Evolutionary conservation across 2,329 filamentous ascomycete species (phyloP), one percentile per base, ranked within the genome.

Genomic region (Penicillium capsulatum): DNA sequence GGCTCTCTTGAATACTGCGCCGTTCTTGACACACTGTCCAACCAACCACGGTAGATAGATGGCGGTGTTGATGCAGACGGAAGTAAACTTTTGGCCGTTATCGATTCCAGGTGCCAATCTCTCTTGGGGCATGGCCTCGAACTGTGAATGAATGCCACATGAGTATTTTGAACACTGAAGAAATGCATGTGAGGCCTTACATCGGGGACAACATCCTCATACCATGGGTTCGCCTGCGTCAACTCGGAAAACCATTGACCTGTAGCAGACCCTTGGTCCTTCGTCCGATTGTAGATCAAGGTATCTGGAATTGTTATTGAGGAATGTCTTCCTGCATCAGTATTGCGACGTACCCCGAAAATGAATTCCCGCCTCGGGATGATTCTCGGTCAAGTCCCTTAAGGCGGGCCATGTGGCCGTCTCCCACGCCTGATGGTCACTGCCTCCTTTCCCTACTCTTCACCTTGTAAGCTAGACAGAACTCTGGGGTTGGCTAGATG

Each of bases 11-110:
- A 91, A 70, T 1, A 79, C 70, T 5, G 86, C 84, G 17, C 87
- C 86, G 40, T 80, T 78, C 53, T 79, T 80, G 17, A 85, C 73
- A 61, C 87, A 94, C 67, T 92, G 83, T 0, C 86, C 84, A 0
- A 86, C 71, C 0, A 97, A 80, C 80, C 86, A 96, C 3, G 86
- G 80, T 2, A 96, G 79, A 66, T 96, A 97, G 42, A 96, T 68
- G 29, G 85, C 80, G 0, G 86, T 86, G 68, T 97, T 96, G 63
- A 96, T 91, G 67, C 90, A 96, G 28, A 95, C 82, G 1, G 86
- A 91, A 6, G 79, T 87, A 64, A 92, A 95, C 39, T 76, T 72
- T 35, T 79, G 85, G 16, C 81, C 89, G 8, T 83, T 84, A 44
- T 88, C 82, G 37, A 83, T 77, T 13, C 77, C 85, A 0, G 69